Evolutionary conservation across 1,139 yeast species (phyloP).

Genomic region (Hemisphaericaspora lyxosophila): DNA sequence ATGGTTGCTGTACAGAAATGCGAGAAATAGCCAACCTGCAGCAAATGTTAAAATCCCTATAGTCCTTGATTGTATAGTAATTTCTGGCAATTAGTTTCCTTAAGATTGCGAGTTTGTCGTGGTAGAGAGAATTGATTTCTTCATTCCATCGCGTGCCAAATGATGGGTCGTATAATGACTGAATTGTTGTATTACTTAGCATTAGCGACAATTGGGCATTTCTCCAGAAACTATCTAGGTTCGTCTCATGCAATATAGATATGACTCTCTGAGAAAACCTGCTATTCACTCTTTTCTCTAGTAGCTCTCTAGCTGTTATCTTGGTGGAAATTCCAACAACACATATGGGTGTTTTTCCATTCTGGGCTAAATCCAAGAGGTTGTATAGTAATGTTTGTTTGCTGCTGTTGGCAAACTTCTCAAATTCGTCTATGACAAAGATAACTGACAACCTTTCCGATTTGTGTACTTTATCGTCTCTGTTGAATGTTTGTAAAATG

Average conservation of each 20-base stretch:
- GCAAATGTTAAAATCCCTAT: slow-evolving; percentile 53
- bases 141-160: slow-evolving; percentile 54
- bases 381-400: slow-evolving; percentile 86
- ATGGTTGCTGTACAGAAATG: slow-evolving; percentile 27
- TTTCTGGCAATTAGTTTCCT: slow-evolving; percentile 36
- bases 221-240: slow-evolving; percentile 44
- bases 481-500: slow-evolving; percentile 33
- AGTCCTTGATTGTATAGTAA: slow-evolving; percentile 60
- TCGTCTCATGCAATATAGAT: slow-evolving; percentile 52
- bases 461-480: slow-evolving; percentile 16
- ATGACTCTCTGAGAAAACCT: slow-evolving; percentile 82
- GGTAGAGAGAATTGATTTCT: slow-evolving; percentile 31
- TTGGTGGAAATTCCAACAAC: slow-evolving; percentile 80
- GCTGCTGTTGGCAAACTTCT: slow-evolving; percentile 65
- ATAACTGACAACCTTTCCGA: slow-evolving; percentile 53
- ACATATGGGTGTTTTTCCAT: slow-evolving; percentile 71
- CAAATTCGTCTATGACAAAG: slow-evolving; percentile 83
- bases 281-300: slow-evolving; percentile 89
- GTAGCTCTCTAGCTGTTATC: slow-evolving; percentile 70
- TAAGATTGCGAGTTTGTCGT: slow-evolving; percentile 6
- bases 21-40: slow-evolving; percentile 48
- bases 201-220: slow-evolving; percentile 29
- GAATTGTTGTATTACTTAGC: slow-evolving; percentile 20
- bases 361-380: slow-evolving; percentile 80
- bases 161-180: slow-evolving; percentile 16